phyloP scores from a whole-genome alignment of 495 filamentous ascomycete genomes.

The Neurospora discreta region DNA sequence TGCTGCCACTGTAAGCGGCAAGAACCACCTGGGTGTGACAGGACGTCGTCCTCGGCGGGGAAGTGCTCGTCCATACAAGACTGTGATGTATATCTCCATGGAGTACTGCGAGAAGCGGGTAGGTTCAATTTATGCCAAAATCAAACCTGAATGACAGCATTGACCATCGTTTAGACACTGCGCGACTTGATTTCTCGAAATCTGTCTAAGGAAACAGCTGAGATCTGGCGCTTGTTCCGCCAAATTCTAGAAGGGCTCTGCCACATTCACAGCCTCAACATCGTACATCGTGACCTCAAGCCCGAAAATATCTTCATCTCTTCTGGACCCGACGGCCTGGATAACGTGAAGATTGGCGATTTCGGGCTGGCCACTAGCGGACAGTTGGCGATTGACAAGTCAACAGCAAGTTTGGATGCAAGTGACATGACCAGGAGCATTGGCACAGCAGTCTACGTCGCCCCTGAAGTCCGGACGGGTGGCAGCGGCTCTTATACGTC shows the following conservation, averaged over 20 bases:
- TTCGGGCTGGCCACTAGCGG: constrained; percentile 90
- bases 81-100: constrained; percentile 54
- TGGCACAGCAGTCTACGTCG: constrained; percentile 91
- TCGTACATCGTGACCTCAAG: constrained; percentile 96
- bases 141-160: neutral
- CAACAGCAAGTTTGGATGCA: constrained; percentile 41
- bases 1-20: constrained; percentile 8
- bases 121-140: constrained; percentile 18
- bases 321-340: constrained; percentile 51
- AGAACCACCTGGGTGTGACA: constrained; percentile 11
- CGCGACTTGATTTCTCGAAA: constrained; percentile 79
- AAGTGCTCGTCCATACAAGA: constrained; percentile 25
- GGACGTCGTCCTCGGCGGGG: constrained; percentile 13
- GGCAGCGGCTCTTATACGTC: constrained; percentile 70
- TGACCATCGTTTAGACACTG: constrained; percentile 47
- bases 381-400: constrained; percentile 57
- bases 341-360: constrained; percentile 90
- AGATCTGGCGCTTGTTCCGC: constrained; percentile 81
- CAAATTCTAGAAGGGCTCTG: constrained; percentile 85
- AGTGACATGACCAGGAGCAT: constrained; percentile 67
- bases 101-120: constrained; percentile 93
- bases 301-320: constrained; percentile 93
- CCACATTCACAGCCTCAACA: constrained; percentile 83
- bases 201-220: constrained; percentile 57
- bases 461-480: constrained; percentile 73